Evolutionary conservation across 2,329 filamentous ascomycete genomes (phyloP), one percentile per base, ranked within the genome.

Genomic region (Eutypella sp.): DNA sequence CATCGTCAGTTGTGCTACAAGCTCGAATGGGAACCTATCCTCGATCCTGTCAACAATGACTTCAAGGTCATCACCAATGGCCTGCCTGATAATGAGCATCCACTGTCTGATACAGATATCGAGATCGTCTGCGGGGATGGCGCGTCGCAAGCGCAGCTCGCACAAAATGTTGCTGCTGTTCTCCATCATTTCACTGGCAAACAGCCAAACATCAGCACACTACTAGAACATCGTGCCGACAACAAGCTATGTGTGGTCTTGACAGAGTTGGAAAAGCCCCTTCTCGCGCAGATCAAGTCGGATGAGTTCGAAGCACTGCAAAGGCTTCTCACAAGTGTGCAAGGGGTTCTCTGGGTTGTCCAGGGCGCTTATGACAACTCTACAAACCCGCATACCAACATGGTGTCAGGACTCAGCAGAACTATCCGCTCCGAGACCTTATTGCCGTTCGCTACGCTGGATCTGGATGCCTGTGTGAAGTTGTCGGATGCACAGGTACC

Each of bases 1-100:
- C 56, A 67, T n/a, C 61, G 68, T 2, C 66, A 73, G 51, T 62
- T 74, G 1, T 74, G 71, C 56, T 74, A 70, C 58, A 73, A 70
- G 54, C 44, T 71, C 13, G 62, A 70, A n/a, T 74, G 71, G 71
- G 70, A 73, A 39, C 66, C 62, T 3, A 49, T 71, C n/a, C 55
- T 65, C 1, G 58, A 65, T 25, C 55, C 59, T 0, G 41, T 66
- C 11, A 47, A 53, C 1, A 50, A 50, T 13, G 25, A 44, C 18
- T 51, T 42, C 5, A 48, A 55, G 16, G 36, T 40, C 31, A 24
- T 48, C 4, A 47, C 44, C 36, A 13, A 46, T 49, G 39, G 46
- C 44, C 47, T 47, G 11, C 42, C 40, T 0, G 46, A 55, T 1
- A 22, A 11, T 23, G 36, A 38, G 18, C 18, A 19, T 23, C 18